A percentile compares a stretch with the other conserved stretches of the same genome.
Conservation (phyloP, 2,329 filamentous ascomycete genomes). For the Tolypocladium album region DNA sequence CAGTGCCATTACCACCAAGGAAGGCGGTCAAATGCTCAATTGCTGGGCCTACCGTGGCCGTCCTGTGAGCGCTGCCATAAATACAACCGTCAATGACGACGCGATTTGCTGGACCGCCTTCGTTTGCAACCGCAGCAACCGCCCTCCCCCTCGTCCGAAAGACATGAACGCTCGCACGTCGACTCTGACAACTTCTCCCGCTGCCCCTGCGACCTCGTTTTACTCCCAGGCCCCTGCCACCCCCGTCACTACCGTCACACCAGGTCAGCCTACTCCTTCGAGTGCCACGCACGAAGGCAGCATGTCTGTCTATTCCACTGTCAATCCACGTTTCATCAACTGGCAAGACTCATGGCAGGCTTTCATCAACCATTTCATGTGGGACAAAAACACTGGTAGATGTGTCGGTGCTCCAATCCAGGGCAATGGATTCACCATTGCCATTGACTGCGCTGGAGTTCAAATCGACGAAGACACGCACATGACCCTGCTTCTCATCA, state of each 20-base stretch:
- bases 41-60: slow-evolving; percentile 32
- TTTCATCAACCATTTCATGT: slow-evolving; percentile 28
- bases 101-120: slow-evolving; percentile 29
- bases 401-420: slow-evolving; percentile 21
- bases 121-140: slow-evolving; percentile 26
- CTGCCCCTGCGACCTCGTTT: slow-evolving; percentile 20
- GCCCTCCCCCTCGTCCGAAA: slow-evolving; percentile 20
- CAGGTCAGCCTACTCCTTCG: slow-evolving; percentile 19
- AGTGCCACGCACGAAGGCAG: slow-evolving; percentile 15
- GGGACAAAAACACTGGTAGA: slow-evolving; percentile 24
- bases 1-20: slow-evolving; percentile 27
- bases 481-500: slow-evolving; percentile 27
- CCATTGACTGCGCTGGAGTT: slow-evolving; percentile 23
- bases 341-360: slow-evolving; percentile 26
- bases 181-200: slow-evolving; percentile 19
- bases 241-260: slow-evolving; percentile 10
- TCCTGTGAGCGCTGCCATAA: slow-evolving; percentile 25
- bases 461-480: slow-evolving; percentile 27
- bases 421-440: slow-evolving; percentile 24
- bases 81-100: slow-evolving; percentile 25
- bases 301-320: slow-evolving; percentile 18
- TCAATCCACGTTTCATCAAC: slow-evolving; percentile 28
- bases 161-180: slow-evolving; percentile 25
- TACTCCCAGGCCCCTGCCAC: slow-evolving; percentile 18
- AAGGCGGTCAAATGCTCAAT: slow-evolving; percentile 25